Base-by-base conservation (phyloP, 2,329 filamentous ascomycete species). In the Hyphodiscus sp. region DNA sequence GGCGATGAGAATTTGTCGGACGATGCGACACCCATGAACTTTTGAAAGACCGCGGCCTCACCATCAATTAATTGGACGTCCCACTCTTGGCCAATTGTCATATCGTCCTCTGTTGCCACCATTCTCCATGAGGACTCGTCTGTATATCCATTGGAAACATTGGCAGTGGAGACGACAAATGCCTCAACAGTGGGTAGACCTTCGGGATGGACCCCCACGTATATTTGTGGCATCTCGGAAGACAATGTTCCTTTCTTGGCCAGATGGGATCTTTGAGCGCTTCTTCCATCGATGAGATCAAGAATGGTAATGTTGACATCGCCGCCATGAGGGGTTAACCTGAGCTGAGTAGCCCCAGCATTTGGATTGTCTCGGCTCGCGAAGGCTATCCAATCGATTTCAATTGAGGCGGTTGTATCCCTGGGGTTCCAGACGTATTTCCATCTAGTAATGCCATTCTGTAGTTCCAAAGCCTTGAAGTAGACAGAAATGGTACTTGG, bases 11-110 rank as follows among this genome's bases (percentile, higher is more conserved):
- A 86, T 0, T 79, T 81, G 66, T 86, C 83, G 0, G 76, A 76
- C 4, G 82, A 83, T 16, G 83, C 82, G 49, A 74, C 75, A 30
- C 84, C 83, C 20, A 87, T 73, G 58, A 76, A 86, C 59, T 87
- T 87, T 20, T 73, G 76, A 29, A 88, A 65, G 1, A 73, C 77
- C 6, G 77, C 71, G 0, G 75, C 74, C 56, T 77, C 63, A 0
- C 78, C 77, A 1, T 76, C 74, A 15, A 66, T 67, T 10, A 87
- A 70, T 1, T 69, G 68, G 8, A 83, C 70, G 18, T 71, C 63
- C 47, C 80, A 73, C 15, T 76, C 72, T 58, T 85, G 81, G 2
- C 80, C 80, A 59, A 85, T 78, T 0, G 83, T 83, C 0, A 84
- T 85, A 5, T 72, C 71, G 58, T 86, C 85, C 2, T 64, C 65